Conservation (phyloP, 768 basidiomycete species). For the Butyriboletus loyo region DNA sequence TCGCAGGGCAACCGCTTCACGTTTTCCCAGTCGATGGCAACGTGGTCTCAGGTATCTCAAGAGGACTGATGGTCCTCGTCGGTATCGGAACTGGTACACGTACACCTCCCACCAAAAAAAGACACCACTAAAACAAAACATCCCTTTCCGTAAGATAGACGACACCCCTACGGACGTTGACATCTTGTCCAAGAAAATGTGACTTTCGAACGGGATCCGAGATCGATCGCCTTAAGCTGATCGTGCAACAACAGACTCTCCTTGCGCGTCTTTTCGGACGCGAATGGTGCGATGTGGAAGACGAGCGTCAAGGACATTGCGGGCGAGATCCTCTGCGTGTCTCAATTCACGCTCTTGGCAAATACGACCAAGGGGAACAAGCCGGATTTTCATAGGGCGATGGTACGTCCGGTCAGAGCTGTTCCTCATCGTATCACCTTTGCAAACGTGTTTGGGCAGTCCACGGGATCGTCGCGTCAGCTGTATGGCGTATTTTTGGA, state of each 20-base stretch:
- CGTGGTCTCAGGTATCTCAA: constrained; percentile 76
- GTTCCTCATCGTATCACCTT: not conserved
- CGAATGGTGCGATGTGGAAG: constrained; percentile 77
- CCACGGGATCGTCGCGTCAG: constrained; percentile 59
- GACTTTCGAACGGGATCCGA: constrained; percentile 15
- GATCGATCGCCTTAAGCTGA: constrained; percentile 4
- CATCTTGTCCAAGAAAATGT: constrained; percentile 82
- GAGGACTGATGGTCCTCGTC: constrained; percentile 86
- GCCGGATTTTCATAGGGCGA: constrained; percentile 90
- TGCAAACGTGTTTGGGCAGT: constrained; percentile 39
- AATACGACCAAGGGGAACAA: constrained; percentile 86
- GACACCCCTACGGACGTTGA: constrained; percentile 76
- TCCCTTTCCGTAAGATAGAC: constrained; percentile 48
- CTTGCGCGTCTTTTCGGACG: constrained; percentile 70
- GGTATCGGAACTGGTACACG: constrained; percentile 78
- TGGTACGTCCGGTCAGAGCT: constrained; percentile 51
- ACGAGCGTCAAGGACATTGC: constrained; percentile 80
- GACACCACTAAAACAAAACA: constrained; percentile 5
- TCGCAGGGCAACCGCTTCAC: not conserved
- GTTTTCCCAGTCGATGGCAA: constrained; percentile 66
- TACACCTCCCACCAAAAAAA: not conserved
- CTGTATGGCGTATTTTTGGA: constrained; percentile 75
- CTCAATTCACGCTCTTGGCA: constrained; percentile 90
- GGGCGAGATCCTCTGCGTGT: constrained; percentile 91
- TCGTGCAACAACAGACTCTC: constrained; percentile 47